These are phyloP conservation scores for Galerina marginata DNA, from an alignment of 768 basidiomycete genomes.

Conservation along the genomic window DNA sequence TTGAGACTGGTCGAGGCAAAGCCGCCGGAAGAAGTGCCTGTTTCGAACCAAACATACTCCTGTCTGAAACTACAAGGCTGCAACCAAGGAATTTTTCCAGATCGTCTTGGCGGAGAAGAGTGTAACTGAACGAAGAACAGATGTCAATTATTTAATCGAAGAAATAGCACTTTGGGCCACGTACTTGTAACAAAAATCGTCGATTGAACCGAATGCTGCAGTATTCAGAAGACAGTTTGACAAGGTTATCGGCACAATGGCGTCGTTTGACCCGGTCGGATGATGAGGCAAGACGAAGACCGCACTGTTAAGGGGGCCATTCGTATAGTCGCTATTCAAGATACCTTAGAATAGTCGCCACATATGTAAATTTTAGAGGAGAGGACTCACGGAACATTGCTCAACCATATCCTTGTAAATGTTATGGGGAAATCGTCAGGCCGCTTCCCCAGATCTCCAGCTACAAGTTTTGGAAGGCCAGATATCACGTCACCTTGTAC, in stretches of 20 bases:
- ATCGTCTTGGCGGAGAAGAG: slow-evolving; percentile 11
- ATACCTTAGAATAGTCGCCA: neutral
- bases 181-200: slow-evolving; percentile 17
- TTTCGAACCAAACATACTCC: neutral
- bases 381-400: slow-evolving; percentile 26
- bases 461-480: slow-evolving; percentile 18
- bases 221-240: slow-evolving; percentile 26
- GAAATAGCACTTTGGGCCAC: neutral
- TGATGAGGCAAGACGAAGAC: slow-evolving; percentile 19
- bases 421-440: slow-evolving; percentile 16
- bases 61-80: neutral
- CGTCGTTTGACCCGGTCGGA: neutral
- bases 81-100: slow-evolving; percentile 19
- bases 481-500: slow-evolving; percentile 14
- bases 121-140: slow-evolving; percentile 12
- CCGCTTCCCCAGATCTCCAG: slow-evolving; percentile 22
- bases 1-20: neutral
- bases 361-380: neutral
- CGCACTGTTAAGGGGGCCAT: slow-evolving; percentile 18
- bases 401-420: slow-evolving; percentile 26
- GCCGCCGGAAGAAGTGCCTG: neutral
- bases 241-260: slow-evolving; percentile 4
- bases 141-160: neutral
- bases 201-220: neutral
- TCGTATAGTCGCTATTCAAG: slow-evolving; percentile 10